Evolutionary conservation across 306 rosid genomes (phyloP).

Genomic region (Rosa rugosa): DNA sequence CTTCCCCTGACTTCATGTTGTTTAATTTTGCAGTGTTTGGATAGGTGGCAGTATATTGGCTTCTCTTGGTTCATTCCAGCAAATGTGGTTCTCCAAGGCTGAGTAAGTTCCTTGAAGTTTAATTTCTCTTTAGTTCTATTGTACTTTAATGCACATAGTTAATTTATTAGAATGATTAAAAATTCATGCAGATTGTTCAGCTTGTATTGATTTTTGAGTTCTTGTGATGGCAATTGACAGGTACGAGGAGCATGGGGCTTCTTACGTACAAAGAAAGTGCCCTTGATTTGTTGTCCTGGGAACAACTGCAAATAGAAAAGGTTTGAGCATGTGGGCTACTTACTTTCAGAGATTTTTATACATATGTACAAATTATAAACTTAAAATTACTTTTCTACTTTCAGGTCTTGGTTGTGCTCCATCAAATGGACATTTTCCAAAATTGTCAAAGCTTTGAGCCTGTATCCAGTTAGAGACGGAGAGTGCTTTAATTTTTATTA

Average conservation of each 20-base stretch:
- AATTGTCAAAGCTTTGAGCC: not conserved
- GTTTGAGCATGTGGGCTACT: slow-evolving; percentile 13
- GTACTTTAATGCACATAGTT: not conserved
- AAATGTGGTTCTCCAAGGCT: slow-evolving; percentile 85
- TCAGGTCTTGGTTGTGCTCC: slow-evolving; percentile 8
- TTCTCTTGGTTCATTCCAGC: slow-evolving; percentile 98
- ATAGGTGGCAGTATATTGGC: slow-evolving; percentile 99
- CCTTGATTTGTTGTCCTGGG: slow-evolving; percentile 42
- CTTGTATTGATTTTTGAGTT: not conserved
- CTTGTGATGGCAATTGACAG: slow-evolving; percentile 37
- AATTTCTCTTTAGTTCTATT: not conserved
- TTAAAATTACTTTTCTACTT: not conserved
- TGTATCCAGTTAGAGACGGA: not conserved
- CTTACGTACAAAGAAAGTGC: slow-evolving; percentile 92
- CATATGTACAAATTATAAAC: not conserved
- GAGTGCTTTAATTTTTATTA: not conserved
- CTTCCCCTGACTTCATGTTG: slow-evolving; percentile 24
- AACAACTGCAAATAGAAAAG: slow-evolving; percentile 10
- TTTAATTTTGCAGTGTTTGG: slow-evolving; percentile 74
- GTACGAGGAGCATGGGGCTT: slow-evolving; percentile 99
- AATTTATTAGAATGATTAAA: not conserved
- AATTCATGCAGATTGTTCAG: not conserved
- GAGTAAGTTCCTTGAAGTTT: slow-evolving; percentile 57
- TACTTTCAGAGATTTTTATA: not conserved
- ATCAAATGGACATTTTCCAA: not conserved